These are phyloP conservation scores for Trichoderma pleuroti DNA, from an alignment of 2,329 filamentous ascomycete species.

Conservation along the genomic window DNA sequence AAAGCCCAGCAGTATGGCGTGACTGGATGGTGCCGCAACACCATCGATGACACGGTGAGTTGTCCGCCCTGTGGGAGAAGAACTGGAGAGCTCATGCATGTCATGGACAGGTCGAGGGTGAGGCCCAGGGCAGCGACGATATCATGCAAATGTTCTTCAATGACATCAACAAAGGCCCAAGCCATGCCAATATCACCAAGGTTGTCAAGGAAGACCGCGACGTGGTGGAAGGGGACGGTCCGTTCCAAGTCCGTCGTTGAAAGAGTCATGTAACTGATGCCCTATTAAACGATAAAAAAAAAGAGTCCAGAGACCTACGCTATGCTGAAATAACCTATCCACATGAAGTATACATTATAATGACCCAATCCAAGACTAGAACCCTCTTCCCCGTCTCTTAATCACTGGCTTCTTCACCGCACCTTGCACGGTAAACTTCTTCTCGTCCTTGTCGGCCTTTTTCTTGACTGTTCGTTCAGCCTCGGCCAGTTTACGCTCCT, in stretches of 20 bases:
- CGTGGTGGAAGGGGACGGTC: slow-evolving; percentile 61
- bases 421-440: slow-evolving; percentile 60
- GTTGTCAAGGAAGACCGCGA: slow-evolving; percentile 68
- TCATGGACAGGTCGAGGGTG: slow-evolving; percentile 71
- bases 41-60: slow-evolving; percentile 50
- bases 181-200: slow-evolving; percentile 67
- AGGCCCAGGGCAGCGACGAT: slow-evolving; percentile 73
- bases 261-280: background rate
- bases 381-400: slow-evolving; percentile 54
- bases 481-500: slow-evolving; percentile 52
- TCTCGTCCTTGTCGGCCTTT: slow-evolving; percentile 36
- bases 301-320: background rate
- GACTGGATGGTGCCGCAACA: slow-evolving; percentile 62
- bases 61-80: background rate
- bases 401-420: slow-evolving; percentile 59
- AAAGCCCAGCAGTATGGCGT: slow-evolving; percentile 48
- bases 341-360: background rate
- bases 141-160: slow-evolving; percentile 67
- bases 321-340: slow-evolving; percentile 1
- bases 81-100: background rate
- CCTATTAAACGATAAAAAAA: background rate
- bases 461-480: slow-evolving; percentile 43
- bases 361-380: slow-evolving; percentile 31
- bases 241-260: slow-evolving; percentile 56
- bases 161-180: slow-evolving; percentile 71